phyloP scores from a whole-genome alignment of 805 yeast species.

The Kockiozyma suomiensis region DNA sequence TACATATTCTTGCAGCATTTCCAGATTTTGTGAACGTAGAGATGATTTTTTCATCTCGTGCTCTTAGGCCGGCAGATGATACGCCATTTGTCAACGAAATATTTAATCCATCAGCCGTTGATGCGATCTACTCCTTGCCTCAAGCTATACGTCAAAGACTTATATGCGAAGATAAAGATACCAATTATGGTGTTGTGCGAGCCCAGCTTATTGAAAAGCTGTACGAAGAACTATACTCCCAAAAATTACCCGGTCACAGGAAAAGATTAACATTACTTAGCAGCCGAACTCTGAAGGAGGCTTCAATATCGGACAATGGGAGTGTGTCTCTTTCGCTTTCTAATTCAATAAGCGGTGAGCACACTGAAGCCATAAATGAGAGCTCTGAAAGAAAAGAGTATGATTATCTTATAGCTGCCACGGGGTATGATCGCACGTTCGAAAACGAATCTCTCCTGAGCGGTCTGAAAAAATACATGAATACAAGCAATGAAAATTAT shows the following conservation, averaged over 20 bases:
- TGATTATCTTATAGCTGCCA: constrained; percentile 34
- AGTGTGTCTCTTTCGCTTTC: constrained; percentile 4
- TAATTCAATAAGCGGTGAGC: background rate
- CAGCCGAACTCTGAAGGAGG: constrained; percentile 14
- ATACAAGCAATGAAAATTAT: background rate
- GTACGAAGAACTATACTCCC: constrained; percentile 30
- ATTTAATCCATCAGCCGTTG: constrained; percentile 38
- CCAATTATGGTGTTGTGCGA: constrained; percentile 39
- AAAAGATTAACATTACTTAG: constrained; percentile 18
- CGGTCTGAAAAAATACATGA: constrained; percentile 1
- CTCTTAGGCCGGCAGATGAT: constrained; percentile 37
- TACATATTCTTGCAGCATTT: constrained; percentile 14
- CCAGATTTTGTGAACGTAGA: constrained; percentile 25
- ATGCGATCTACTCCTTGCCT: constrained; percentile 26
- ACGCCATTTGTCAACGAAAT: constrained; percentile 40
- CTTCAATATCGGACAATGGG: background rate
- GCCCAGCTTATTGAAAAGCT: constrained; percentile 32
- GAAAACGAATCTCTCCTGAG: constrained; percentile 2
- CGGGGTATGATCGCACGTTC: constrained; percentile 31
- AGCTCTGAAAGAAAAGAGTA: constrained; percentile 7
- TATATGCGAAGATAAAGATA: constrained; percentile 24
- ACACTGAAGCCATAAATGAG: background rate
- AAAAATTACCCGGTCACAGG: constrained; percentile 32
- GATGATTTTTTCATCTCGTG: constrained; percentile 31
- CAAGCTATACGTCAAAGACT: constrained; percentile 6